A percentile compares a stretch with the other conserved stretches of the same genome.
Evolutionary conservation across 108 stramenopile species (phyloP).

Genomic region (Epipyxis sp.): DNA sequence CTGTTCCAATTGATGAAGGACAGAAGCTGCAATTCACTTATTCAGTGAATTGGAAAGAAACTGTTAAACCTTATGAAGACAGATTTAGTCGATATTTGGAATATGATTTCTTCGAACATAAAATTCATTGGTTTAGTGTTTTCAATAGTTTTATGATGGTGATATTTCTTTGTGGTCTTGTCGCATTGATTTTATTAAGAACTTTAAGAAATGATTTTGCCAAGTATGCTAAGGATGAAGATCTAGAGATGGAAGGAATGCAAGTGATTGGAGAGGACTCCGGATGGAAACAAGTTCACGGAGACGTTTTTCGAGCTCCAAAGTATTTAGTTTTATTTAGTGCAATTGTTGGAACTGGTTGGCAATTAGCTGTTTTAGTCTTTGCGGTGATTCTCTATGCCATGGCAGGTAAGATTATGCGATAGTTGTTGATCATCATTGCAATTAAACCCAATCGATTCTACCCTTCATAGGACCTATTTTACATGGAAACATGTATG

Average conservation of each 20-base stretch:
- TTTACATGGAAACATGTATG: conserved; percentile 88
- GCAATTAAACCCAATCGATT: background rate
- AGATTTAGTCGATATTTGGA: conserved; percentile 90
- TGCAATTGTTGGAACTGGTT: conserved; percentile 85
- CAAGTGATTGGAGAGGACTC: conserved; percentile 72
- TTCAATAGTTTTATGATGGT: conserved; percentile 66
- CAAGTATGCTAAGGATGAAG: conserved; percentile 73
- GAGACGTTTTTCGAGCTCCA: conserved; percentile 93
- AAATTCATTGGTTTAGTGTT: conserved; percentile 71
- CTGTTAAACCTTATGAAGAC: conserved; percentile 71
- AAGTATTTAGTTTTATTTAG: conserved; percentile 73
- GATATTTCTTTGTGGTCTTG: conserved; percentile 57
- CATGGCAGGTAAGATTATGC: conserved; percentile 64
- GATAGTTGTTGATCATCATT: background rate
- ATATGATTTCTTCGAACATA: conserved; percentile 94
- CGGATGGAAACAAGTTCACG: conserved; percentile 98
- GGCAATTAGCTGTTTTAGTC: conserved; percentile 86
- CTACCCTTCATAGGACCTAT: conserved; percentile 1
- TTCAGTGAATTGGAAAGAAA: conserved; percentile 70
- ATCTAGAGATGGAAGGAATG: conserved; percentile 58
- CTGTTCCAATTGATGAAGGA: conserved; percentile 69
- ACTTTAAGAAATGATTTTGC: conserved; percentile 70
- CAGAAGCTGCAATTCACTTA: conserved; percentile 65
- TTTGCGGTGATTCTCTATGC: conserved; percentile 88
- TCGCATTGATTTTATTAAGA: conserved; percentile 53